Base-by-base conservation (phyloP, 2,329 filamentous ascomycete species). In the Coccinonectria pachysandricola region DNA sequence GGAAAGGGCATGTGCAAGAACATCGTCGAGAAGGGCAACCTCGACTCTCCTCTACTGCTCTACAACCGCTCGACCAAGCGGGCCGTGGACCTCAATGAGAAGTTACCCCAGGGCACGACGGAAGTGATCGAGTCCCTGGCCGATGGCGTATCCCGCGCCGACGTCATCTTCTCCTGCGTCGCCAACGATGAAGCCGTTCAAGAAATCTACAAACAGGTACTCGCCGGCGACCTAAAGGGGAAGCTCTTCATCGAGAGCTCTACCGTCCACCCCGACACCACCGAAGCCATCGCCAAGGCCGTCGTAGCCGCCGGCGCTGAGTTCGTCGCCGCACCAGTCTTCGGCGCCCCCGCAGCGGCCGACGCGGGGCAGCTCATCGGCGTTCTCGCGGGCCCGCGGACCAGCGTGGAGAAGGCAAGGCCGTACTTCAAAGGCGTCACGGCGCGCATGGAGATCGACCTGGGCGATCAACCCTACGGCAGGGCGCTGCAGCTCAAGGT, bases 231-330 rank as follows among this genome's bases (percentile, higher is more conserved):
- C 31, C 57, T 82, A 11, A 64, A 64, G 15, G 75, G 73, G 35
- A 94, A 93, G 59, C 61, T 91, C 10, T 77, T 94, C 40, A 69
- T 93, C 16, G 86, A 94, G 49, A 87, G 80, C 64, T 91, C 83
- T 4, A 94, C 86, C 14, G 72, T 94, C 18, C 81, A 91, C 52
- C 86, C 87, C 0, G 79, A 87, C 29, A 85, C 81, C 4, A 82
- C 81, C 2, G 71, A 82, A 34, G 64, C 63, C 14, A 54, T 84
- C 3, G 76, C 76, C 14, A 62, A 72, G 40, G 61, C 55, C 14
- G 59, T 79, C 33, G 59, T 60, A 8, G 63, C 51, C 2, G 64
- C 65, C 13, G 80, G 80, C 5, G 84, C 70, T 3, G 64, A 75
- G 19, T 92, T 93, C 46, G 72, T 93, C 11, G 80, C 82, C 1